A percentile compares a stretch with the other conserved stretches of the same genome.
Evolutionary conservation across 2,329 filamentous ascomycete species (phyloP).

Genomic region (Endoconidiophora polonica): DNA sequence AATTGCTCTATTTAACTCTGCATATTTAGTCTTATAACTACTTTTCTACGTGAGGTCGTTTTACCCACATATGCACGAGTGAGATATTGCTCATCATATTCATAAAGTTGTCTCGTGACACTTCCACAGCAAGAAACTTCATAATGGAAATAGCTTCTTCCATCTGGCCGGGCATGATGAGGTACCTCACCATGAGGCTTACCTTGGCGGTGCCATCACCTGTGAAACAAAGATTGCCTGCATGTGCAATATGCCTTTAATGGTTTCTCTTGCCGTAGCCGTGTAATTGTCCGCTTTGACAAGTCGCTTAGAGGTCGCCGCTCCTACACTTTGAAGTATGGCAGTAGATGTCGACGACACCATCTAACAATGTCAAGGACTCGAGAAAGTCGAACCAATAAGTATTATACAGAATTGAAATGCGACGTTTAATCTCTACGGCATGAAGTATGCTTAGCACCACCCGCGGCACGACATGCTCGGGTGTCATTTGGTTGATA

Average conservation of each 20-base stretch:
- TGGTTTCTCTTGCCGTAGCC: slow-evolving; percentile 54
- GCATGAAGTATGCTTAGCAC: slow-evolving; percentile 61
- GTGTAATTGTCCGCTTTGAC: slow-evolving; percentile 68
- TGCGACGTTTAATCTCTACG: slow-evolving; percentile 46
- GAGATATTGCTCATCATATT: slow-evolving; percentile 81
- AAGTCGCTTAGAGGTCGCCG: slow-evolving; percentile 46
- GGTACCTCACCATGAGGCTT: slow-evolving; percentile 58
- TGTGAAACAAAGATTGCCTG: slow-evolving; percentile 71
- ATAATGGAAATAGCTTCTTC: slow-evolving; percentile 60
- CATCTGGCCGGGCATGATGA: slow-evolving; percentile 72
- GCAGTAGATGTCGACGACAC: slow-evolving; percentile 75
- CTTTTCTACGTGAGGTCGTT: slow-evolving; percentile 26
- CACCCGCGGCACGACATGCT: slow-evolving; percentile 75
- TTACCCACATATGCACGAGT: slow-evolving; percentile 72
- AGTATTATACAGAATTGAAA: slow-evolving; percentile 75
- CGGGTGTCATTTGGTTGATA: slow-evolving; percentile 74
- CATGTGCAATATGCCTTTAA: slow-evolving; percentile 68
- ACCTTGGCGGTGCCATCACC: slow-evolving; percentile 64
- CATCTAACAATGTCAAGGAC: slow-evolving; percentile 57
- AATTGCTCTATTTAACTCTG: slow-evolving; percentile 62
- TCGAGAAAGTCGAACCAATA: slow-evolving; percentile 63
- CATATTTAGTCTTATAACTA: slow-evolving; percentile 37
- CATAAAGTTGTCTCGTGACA: slow-evolving; percentile 61
- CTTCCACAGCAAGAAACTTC: slow-evolving; percentile 53
- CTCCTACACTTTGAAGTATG: slow-evolving; percentile 75